Evolutionary conservation across 148 eudicot species (phyloP).

Genomic region (Rhododendron vialii): DNA sequence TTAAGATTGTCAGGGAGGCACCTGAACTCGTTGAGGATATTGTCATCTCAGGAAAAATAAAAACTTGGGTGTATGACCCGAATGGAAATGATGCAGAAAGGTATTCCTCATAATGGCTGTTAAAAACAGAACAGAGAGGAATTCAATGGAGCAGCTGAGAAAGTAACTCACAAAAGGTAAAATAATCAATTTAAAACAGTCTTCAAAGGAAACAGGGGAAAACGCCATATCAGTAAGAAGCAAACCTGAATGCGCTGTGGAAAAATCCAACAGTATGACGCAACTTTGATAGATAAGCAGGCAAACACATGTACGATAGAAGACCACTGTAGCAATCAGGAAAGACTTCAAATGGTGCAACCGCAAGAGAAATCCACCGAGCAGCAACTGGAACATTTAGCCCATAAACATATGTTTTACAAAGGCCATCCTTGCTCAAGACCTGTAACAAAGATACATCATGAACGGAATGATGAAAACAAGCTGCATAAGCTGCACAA

Average conservation of each 20-base stretch:
- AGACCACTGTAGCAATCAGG: constrained; percentile 62
- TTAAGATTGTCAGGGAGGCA: constrained; percentile 79
- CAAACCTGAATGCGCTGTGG: constrained; percentile 84
- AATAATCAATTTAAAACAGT: neutral
- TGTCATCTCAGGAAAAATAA: constrained; percentile 84
- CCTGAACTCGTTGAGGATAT: constrained; percentile 70
- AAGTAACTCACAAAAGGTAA: neutral
- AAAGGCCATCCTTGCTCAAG: constrained; percentile 77
- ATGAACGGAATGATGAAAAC: neutral
- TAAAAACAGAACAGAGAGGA: constrained; percentile 16
- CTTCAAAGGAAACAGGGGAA: neutral
- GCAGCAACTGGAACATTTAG: constrained; percentile 80
- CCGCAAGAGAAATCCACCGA: constrained; percentile 82
- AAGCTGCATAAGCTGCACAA: neutral
- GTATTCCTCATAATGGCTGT: constrained; percentile 86
- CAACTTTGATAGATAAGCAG: constrained; percentile 53
- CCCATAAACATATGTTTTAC: constrained; percentile 81
- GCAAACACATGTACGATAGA: constrained; percentile 79
- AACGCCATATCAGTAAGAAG: neutral
- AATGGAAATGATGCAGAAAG: constrained; percentile 81
- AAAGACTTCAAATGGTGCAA: constrained; percentile 87
- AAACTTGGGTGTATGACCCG: constrained; percentile 92
- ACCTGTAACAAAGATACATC: constrained; percentile 41
- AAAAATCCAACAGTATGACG: constrained; percentile 68
- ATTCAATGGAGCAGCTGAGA: neutral